Base-by-base conservation (phyloP, 176 grass and related monocot genomes). In the Eleusine indica region DNA sequence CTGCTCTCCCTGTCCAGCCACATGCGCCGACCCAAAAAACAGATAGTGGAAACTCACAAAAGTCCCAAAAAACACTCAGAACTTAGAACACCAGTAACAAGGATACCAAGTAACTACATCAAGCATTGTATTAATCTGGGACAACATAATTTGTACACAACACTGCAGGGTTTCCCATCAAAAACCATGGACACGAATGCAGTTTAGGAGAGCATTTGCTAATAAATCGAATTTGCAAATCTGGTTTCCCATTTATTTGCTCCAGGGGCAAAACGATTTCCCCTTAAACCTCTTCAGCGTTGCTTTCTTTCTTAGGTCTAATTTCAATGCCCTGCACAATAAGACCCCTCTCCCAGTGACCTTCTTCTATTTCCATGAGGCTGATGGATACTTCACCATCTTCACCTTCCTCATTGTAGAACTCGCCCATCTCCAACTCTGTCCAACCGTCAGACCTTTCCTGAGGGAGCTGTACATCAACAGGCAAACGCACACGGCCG, bases 271-370 rank as follows among this genome's bases (percentile, higher is more conserved):
- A 35, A 35, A 35, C 32, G 32, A 35, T 35, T 35, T 35, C 2
- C 32, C 32, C 32, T 35, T 46, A 46, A 4, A 66, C 44, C 32
- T 12, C 41, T 22, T 22, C 8, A 19, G 38, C 15, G 7, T 18
- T 81, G 38, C 15, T 7, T 18, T 81, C 84, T 18, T 76, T 37
- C 74, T 94, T 94, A 30, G 71, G 79, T 58, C 91, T 89, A 17
- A 96, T 85, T 53, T 96, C 88, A 82, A 93, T 83, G 43, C 91
- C 94, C 39, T 87, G 32, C 38, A 96, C 8, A 75, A 89, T 85
- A 29, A 96, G 73, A 6, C 94, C 91, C 18, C 17, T 69, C 87
- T 91, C 91, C 85, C 80, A 9, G 73, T 4, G 18, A 13, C 14
- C 60, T 6, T 0, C 37, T 38, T 51, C 49, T 35, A 35, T 35